These are phyloP conservation scores for Pseudogymnoascus sp. DNA, from an alignment of 2,329 filamentous ascomycete genomes.

Conservation along the genomic window DNA sequence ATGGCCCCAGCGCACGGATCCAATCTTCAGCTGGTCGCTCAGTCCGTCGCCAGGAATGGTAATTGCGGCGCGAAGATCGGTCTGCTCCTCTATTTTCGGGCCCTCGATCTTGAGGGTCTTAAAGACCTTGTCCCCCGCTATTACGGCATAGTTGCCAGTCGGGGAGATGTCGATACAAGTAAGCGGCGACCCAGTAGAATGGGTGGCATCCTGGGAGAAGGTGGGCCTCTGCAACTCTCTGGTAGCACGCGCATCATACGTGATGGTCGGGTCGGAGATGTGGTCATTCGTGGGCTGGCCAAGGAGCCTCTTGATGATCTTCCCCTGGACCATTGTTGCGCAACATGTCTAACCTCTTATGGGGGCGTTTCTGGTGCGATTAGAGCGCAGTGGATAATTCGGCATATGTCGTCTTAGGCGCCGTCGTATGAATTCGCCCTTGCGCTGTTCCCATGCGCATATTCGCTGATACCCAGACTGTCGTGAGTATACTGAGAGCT, in stretches of 20 bases:
- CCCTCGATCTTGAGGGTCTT: constrained; percentile 48
- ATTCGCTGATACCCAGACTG: background rate
- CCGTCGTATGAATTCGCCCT: background rate
- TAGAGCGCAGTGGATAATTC: background rate
- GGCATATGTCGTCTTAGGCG: background rate
- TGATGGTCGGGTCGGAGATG: background rate
- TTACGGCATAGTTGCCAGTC: constrained; percentile 46
- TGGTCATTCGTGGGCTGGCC: constrained; percentile 10
- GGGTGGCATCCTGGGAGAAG: constrained; percentile 47
- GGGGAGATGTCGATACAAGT: constrained; percentile 49
- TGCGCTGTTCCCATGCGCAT: background rate
- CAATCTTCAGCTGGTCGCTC: constrained; percentile 53
- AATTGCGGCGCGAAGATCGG: constrained; percentile 51
- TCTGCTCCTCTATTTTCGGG: constrained; percentile 41
- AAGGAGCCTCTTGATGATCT: constrained; percentile 12
- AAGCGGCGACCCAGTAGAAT: constrained; percentile 44
- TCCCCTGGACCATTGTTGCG: constrained; percentile 10
- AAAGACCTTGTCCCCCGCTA: constrained; percentile 52
- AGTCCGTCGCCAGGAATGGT: constrained; percentile 38
- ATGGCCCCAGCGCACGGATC: constrained; percentile 51
- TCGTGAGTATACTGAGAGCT: background rate
- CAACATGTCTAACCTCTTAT: constrained; percentile 8
- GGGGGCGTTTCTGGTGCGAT: background rate
- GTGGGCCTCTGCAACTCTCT: constrained; percentile 27
- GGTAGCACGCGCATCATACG: constrained; percentile 5